Conservation (phyloP, 2,329 filamentous ascomycete species). For the Fusarium anguioides region DNA sequence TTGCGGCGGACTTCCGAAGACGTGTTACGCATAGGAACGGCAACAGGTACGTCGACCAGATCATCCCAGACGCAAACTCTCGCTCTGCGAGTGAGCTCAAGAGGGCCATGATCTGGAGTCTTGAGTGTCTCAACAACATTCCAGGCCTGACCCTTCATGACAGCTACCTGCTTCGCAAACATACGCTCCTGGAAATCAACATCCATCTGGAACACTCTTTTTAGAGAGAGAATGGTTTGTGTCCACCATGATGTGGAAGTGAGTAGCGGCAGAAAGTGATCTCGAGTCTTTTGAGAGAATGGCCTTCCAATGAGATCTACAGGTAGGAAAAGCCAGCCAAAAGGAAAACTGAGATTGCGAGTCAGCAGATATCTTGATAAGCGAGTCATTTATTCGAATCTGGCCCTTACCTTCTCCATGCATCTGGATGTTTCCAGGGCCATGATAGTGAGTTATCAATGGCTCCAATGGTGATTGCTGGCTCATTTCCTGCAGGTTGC, state of each 20-base stretch:
- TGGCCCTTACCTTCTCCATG: slow-evolving; percentile 69
- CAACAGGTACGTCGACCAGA: slow-evolving; percentile 93
- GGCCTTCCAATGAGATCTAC: slow-evolving; percentile 96
- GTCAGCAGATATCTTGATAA: slow-evolving; percentile 3
- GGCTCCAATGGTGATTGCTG: slow-evolving; percentile 82
- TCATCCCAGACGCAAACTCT: slow-evolving; percentile 99
- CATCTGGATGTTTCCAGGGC: slow-evolving; percentile 99
- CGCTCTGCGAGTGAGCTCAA: slow-evolving; percentile 90
- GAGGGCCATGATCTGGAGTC: slow-evolving; percentile 87
- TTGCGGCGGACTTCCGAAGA: slow-evolving; percentile 85
- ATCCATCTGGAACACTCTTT: slow-evolving; percentile 89
- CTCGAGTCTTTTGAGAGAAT: slow-evolving; percentile 91
- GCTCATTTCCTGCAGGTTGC: slow-evolving; percentile 57
- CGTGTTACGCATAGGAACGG: slow-evolving; percentile 86
- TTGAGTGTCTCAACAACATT: slow-evolving; percentile 99
- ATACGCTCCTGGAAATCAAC: slow-evolving; percentile 98
- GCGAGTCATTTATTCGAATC: not conserved
- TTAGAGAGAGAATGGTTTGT: slow-evolving; percentile 87
- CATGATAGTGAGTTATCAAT: slow-evolving; percentile 98
- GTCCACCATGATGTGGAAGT: slow-evolving; percentile 98
- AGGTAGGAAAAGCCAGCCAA: slow-evolving; percentile 97
- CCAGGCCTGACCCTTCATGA: slow-evolving; percentile 99
- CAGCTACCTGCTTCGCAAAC: slow-evolving; percentile 97
- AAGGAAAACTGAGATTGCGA: slow-evolving; percentile 80
- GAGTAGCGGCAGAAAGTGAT: slow-evolving; percentile 94